Evolutionary conservation across 2,329 filamentous ascomycete genomes (phyloP).

Genomic region (Nothopassalora personata): DNA sequence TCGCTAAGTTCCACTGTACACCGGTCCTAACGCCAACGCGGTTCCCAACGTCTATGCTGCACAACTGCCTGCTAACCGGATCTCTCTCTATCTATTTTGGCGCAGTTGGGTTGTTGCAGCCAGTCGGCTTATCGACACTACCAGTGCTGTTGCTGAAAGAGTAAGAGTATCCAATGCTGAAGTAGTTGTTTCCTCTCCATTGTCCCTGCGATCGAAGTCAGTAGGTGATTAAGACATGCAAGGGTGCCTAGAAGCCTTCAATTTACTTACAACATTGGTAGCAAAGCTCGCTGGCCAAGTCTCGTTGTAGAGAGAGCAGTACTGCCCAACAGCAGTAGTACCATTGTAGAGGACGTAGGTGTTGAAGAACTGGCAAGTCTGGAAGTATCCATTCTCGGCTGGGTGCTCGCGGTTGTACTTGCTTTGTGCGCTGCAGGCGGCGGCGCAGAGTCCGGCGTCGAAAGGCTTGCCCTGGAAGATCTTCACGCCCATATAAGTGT

Average conservation of each 20-base stretch:
- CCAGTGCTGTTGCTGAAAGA: conserved; percentile 17
- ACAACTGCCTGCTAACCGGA: not conserved
- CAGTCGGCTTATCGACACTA: conserved; percentile 7
- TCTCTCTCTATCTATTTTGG: not conserved
- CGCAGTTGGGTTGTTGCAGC: conserved; percentile 11
- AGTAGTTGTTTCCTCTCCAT: conserved; percentile 18
- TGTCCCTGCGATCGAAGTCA: conserved; percentile 11
- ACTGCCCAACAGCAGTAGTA: conserved; percentile 21
- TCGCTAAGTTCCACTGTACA: not conserved
- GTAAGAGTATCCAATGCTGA: conserved; percentile 21
- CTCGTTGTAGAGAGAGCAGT: conserved; percentile 27
- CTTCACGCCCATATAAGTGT: conserved; percentile 26
- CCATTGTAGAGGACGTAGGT: conserved; percentile 26
- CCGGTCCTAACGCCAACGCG: not conserved
- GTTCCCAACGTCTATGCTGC: not conserved
- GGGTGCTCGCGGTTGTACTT: conserved; percentile 18
- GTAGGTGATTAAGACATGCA: too few species aligned
- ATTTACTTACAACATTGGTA: conserved; percentile 14
- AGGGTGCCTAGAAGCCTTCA: too few species aligned
- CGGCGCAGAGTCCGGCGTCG: conserved; percentile 22
- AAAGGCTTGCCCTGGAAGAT: conserved; percentile 20
- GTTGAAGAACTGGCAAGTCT: conserved; percentile 29
- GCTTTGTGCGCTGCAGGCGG: conserved; percentile 22
- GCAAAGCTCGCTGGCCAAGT: conserved; percentile 22
- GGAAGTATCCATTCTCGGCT: conserved; percentile 5